Evolutionary conservation across 495 filamentous ascomycete species (phyloP).

Genomic region (Lasiosphaeria ovina): DNA sequence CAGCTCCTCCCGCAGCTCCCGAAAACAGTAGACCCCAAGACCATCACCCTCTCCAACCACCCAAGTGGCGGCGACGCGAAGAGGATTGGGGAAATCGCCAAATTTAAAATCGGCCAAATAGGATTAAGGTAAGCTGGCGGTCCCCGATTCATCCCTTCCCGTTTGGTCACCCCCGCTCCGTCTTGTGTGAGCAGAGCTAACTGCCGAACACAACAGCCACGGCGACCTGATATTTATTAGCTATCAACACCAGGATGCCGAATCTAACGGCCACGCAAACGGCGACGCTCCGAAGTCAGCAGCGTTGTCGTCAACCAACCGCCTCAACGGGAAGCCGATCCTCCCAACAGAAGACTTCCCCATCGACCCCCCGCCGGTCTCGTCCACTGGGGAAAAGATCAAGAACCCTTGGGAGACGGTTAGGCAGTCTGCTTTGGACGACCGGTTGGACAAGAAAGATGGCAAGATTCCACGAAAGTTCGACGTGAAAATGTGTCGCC

Average conservation of each 20-base stretch:
- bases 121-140: constrained; percentile 60
- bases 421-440: constrained; percentile 79
- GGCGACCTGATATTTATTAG: constrained; percentile 86
- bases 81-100: constrained; percentile 61
- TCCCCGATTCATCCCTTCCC: neutral
- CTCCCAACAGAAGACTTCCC: constrained; percentile 64
- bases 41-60: constrained; percentile 76
- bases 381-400: constrained; percentile 59
- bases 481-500: constrained; percentile 88
- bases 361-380: constrained; percentile 55
- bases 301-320: constrained; percentile 48
- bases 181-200: constrained; percentile 15
- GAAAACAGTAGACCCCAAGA: constrained; percentile 64
- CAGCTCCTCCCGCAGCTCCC: constrained; percentile 48
- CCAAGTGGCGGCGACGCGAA: constrained; percentile 74
- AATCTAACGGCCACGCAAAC: constrained; percentile 30
- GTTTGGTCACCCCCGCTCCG: neutral
- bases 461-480: constrained; percentile 81
- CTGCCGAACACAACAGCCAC: constrained; percentile 54
- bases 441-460: constrained; percentile 81
- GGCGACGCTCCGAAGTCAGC: constrained; percentile 40
- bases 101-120: constrained; percentile 65
- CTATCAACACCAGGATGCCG: constrained; percentile 56
- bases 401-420: constrained; percentile 94
- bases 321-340: constrained; percentile 78